Evolutionary conservation across 805 yeast species (phyloP).

Genomic region (Hemisphaericaspora nanyangensis): DNA sequence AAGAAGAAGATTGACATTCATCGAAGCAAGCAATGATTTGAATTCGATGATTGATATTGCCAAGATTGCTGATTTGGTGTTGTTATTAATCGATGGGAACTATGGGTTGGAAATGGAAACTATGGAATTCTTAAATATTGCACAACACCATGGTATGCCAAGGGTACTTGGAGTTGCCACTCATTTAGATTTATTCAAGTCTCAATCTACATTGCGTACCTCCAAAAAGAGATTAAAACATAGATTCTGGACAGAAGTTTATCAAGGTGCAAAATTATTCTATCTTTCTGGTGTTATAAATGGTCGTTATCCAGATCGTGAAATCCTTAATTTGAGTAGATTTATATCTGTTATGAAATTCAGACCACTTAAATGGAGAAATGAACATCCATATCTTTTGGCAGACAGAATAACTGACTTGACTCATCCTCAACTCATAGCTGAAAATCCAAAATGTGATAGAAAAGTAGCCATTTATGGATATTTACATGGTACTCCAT

Average conservation of each 20-base stretch:
- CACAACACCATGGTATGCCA: constrained; percentile 99
- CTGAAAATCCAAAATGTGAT: constrained; percentile 76
- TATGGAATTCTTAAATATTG: constrained; percentile 94
- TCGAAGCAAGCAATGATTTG: constrained; percentile 89
- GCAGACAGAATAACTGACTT: constrained; percentile 91
- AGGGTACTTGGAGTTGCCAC: constrained; percentile 93
- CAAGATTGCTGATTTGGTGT: constrained; percentile 88
- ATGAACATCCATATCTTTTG: constrained; percentile 91
- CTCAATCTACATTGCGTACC: constrained; percentile 83
- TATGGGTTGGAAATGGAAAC: constrained; percentile 99
- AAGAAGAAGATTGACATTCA: constrained; percentile 84
- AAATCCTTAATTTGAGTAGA: constrained; percentile 83
- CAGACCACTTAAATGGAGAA: constrained; percentile 98
- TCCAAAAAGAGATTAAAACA: constrained; percentile 89
- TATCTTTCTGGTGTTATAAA: constrained; percentile 93
- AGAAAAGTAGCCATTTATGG: constrained; percentile 91
- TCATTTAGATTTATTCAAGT: constrained; percentile 89
- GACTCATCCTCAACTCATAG: constrained; percentile 85
- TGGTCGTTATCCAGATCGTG: constrained; percentile 97
- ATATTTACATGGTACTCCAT: constrained; percentile 89
- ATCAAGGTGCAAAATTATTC: constrained; percentile 95
- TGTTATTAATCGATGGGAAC: constrained; percentile 90
- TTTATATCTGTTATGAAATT: constrained; percentile 97
- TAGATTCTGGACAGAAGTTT: constrained; percentile 98
- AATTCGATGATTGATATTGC: constrained; percentile 96